Conservation (phyloP, 1,284 basidiomycete genomes). For the Paramarasmius palmivorus region DNA sequence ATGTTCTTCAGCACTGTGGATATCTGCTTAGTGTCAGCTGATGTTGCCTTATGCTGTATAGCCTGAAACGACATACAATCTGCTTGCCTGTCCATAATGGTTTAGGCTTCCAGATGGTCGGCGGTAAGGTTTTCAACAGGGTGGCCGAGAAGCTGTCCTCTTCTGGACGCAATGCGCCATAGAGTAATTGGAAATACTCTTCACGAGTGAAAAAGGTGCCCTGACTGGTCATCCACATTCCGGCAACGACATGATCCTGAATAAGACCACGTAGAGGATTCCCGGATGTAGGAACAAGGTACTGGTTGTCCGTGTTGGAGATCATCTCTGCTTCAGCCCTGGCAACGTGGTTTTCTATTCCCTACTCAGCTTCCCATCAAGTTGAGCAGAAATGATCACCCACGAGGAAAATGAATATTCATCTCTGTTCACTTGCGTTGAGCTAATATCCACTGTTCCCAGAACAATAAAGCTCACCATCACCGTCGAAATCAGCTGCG, state of each 20-base stretch:
- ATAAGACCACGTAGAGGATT: slow-evolving; percentile 97
- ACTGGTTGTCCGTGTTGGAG: slow-evolving; percentile 99
- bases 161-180: slow-evolving; percentile 93
- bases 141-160: slow-evolving; percentile 69
- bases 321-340: slow-evolving; percentile 93
- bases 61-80: slow-evolving; percentile 61
- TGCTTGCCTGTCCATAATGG: slow-evolving; percentile 99
- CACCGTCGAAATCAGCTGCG: slow-evolving; percentile 97
- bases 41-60: neutral
- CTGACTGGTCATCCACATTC: slow-evolving; percentile 98
- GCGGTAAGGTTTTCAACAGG: slow-evolving; percentile 83
- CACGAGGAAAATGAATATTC: slow-evolving; percentile 99
- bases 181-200: slow-evolving; percentile 96
- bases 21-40: slow-evolving; percentile 52
- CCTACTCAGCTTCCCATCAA: neutral
- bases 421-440: slow-evolving; percentile 64
- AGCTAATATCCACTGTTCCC: no score
- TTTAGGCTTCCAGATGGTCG: slow-evolving; percentile 89
- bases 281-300: slow-evolving; percentile 97
- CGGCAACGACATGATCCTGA: slow-evolving; percentile 98
- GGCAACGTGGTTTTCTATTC: slow-evolving; percentile 84
- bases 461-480: slow-evolving; percentile 57
- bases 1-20: slow-evolving; percentile 93
- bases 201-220: slow-evolving; percentile 94
- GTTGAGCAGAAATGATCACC: slow-evolving; percentile 29